Base-by-base conservation (phyloP, 2,329 filamentous ascomycete genomes). In the Mycosphaerella sp. region DNA sequence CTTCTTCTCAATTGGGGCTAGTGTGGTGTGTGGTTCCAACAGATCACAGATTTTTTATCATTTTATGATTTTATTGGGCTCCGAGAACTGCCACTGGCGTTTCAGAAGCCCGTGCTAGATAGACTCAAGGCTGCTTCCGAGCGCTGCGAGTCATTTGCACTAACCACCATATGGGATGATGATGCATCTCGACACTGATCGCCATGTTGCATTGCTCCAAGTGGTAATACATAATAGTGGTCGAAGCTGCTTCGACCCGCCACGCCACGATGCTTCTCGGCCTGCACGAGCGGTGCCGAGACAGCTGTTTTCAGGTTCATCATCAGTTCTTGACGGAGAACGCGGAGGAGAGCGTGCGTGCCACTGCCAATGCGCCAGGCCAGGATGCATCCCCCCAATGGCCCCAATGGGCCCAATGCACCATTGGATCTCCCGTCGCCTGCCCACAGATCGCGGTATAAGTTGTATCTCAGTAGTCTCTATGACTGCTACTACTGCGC, bases 131-230 rank as follows among this genome's bases (percentile, higher is more conserved):
- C 41, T 40, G 48, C 14, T 45, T 40, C 48, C 43, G 41, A 40
- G 38, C 32, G 48, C 48, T 51, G 48, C 48, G 48, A 51, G 48
- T 51, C 48, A 51, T 51, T 45, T 34, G 42, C 42, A 26, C 42
- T 44, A 9, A 17, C 17, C 40, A 42, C 9, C 26, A 29, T 29
- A 29, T 29, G 26, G 21, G 21, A 10, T 38, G 14, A 51, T 38
- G 41, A 51, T 45, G 41, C 48, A 11, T 23, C 47, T 14, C n/a
- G 17, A 21, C 17, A 12, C 21, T 21, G 42, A 44, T 44, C 42
- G 11, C 23, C 42, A 44, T 2, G 42, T 29, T 21, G 17, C 17
- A n/a, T 26, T 10, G 6, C 42, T 44, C 17, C 4, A 44, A 44
- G 40, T 42, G 40, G 38, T 40, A 40, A 14, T 40, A 6, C 9